Evolutionary conservation across 192 early-diverging fungal species (phyloP), one percentile per base, ranked within the genome.

Genomic region (Phlyctochytrium bullatum): DNA sequence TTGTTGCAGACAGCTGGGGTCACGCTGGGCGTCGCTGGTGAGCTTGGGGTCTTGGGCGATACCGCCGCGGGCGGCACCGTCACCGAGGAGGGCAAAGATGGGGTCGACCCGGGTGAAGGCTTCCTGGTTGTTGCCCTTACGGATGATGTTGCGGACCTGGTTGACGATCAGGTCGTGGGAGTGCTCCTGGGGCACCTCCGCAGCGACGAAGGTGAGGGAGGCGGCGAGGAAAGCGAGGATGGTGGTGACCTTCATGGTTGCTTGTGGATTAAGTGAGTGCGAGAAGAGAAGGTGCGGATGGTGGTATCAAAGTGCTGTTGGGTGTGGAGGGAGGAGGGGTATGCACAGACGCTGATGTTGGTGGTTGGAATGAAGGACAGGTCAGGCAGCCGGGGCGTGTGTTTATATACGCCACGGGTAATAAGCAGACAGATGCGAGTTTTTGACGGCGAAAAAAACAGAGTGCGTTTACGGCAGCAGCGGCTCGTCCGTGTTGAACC

Each of bases 101-200:
- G 54, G 0, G 35, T 62, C 61, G 27, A 62, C 20, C 62, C 27
- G 20, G 52, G 61, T 28, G 34, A 65, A 14, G 23, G 59, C 24
- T 20, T 60, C 33, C 6, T 6, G 14, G 59, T 20, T 64, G 0
- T 12, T 23, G n/a, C n/a, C n/a, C 40, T 47, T 47, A 17, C 16
- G 31, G 30, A 65, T 6, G 54, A 63, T 63, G 24, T 20, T 16
- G 10, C 62, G 20, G 0, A 32, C 57, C 17, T 16, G 60, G 34
- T 65, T 63, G 23, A 65, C 59, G 34, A 65, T 65, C 23, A 62
- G 30, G 33, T 65, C 64, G 33, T 65, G 64, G 12, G 64, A 65
- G 62, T 65, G 64, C 62, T 65, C 64, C 31, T 65, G 64, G n/a
- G 64, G 64, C 6, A 65, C 64, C 30, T 28, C 25, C 10, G 24